These are phyloP conservation scores for Ustilago vetiveriae DNA, from an alignment of 1,284 basidiomycete genomes.

Conservation along the genomic window DNA sequence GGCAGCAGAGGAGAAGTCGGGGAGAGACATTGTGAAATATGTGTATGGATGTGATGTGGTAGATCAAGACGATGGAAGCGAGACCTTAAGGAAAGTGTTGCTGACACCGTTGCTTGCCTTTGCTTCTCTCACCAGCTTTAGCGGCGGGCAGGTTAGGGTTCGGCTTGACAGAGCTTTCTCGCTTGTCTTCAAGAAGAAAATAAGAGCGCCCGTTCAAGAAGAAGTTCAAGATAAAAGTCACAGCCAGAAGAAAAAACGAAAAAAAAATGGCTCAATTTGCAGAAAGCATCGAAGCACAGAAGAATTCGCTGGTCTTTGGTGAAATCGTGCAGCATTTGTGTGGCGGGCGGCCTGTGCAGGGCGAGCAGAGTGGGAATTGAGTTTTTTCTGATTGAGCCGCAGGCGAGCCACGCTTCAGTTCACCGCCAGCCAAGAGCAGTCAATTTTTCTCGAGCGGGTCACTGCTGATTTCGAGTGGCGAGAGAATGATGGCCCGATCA, in stretches of 20 bases:
- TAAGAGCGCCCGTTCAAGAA: neutral
- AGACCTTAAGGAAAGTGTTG: neutral
- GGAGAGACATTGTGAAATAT: constrained; percentile 62
- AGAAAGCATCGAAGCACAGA: neutral
- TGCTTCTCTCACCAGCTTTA: too few relatives aligned
- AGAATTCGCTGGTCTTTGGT: too few relatives aligned
- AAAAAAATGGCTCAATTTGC: constrained; percentile 9
- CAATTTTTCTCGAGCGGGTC: too few relatives aligned
- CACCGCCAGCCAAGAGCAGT: too few relatives aligned
- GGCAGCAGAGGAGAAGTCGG: constrained; percentile 62
- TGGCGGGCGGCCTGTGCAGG: too few relatives aligned
- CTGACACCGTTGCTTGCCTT: neutral
- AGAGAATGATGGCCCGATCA: constrained; percentile 12
- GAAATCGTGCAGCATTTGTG: too few relatives aligned
- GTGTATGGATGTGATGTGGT: constrained; percentile 14
- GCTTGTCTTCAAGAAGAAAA: too few relatives aligned
- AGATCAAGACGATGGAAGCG: constrained; percentile 9
- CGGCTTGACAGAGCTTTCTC: too few relatives aligned
- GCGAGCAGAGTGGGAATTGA: too few relatives aligned
- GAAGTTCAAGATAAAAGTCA: constrained; percentile 5
- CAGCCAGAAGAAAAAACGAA: constrained; percentile 7
- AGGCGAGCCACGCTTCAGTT: too few relatives aligned
- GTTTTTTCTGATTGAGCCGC: too few relatives aligned
- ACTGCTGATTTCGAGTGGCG: constrained; percentile 4
- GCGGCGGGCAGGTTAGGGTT: too few relatives aligned